phyloP scores from a whole-genome alignment of 768 basidiomycete species.

The Lactarius quietus region DNA sequence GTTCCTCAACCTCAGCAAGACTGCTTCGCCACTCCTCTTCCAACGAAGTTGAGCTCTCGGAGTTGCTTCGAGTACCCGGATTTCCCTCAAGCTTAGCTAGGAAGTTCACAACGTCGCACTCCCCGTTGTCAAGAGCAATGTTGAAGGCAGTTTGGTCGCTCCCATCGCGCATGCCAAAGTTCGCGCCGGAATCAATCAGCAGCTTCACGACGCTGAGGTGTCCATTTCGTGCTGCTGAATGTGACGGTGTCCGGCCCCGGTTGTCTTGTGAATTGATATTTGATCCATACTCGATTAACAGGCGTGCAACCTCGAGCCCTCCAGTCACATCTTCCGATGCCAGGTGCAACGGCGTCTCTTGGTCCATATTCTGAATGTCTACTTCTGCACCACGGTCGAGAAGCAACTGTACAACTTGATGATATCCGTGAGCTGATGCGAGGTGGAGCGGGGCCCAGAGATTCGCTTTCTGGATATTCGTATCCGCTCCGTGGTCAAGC shows the following conservation, averaged over 20 bases:
- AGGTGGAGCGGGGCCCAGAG: not conserved
- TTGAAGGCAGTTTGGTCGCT: not conserved
- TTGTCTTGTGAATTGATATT: not conserved
- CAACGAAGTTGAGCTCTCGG: not conserved
- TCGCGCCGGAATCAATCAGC: not conserved
- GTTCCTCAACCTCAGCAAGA: not conserved
- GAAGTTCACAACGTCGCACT: not conserved
- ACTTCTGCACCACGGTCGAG: not conserved
- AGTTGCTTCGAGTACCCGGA: not conserved
- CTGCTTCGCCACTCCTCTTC: not conserved
- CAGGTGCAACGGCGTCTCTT: not conserved
- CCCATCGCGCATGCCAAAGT: not conserved
- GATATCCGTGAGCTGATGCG: not conserved
- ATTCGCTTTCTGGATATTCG: not conserved
- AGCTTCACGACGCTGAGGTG: not conserved
- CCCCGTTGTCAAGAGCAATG: not conserved
- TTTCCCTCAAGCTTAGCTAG: not conserved
- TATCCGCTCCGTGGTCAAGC: not conserved
- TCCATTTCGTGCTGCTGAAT: not conserved
- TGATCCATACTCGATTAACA: not conserved
- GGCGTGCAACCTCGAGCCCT: not conserved
- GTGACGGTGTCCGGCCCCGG: not conserved
- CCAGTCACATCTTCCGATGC: not conserved
- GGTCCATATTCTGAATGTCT: not conserved
- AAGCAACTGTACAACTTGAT: not conserved